phyloP scores from a whole-genome alignment of 352 stramenopile species.

The Saprolegnia parasitica region DNA sequence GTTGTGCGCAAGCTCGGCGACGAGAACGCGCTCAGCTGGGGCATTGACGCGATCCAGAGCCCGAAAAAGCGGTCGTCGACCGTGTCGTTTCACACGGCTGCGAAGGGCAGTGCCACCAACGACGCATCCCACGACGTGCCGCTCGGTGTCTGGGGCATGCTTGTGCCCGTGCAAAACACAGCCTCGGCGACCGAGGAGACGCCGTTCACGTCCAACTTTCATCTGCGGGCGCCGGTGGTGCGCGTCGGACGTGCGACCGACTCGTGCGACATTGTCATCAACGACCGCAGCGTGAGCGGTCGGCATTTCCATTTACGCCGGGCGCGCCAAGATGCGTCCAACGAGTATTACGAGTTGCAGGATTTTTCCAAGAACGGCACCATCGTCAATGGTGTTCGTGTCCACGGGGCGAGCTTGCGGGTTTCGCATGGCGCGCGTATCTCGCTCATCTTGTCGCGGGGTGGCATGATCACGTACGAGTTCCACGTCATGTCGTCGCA shows the following conservation, averaged over 20 bases:
- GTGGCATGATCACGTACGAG: conserved; percentile 80
- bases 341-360: conserved; percentile 77
- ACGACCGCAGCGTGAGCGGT: conserved; percentile 81
- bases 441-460: conserved; percentile 78
- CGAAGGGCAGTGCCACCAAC: conserved; percentile 10
- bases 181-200: background rate
- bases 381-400: conserved; percentile 82
- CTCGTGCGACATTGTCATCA: conserved; percentile 84
- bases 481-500: conserved; percentile 49
- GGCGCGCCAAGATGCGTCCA: conserved; percentile 52
- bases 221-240: conserved; percentile 63
- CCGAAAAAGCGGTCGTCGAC: conserved; percentile 34
- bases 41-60: conserved; percentile 75
- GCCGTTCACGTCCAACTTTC: conserved; percentile 39
- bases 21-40: conserved; percentile 79
- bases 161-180: conserved; percentile 37
- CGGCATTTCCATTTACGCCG: conserved; percentile 79
- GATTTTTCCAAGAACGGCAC: conserved; percentile 88
- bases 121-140: conserved; percentile 32
- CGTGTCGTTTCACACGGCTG: conserved; percentile 26
- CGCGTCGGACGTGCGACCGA: conserved; percentile 72
- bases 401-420: conserved; percentile 72
- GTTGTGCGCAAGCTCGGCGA: conserved; percentile 64
- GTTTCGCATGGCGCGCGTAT: conserved; percentile 70
- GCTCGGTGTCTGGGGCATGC: conserved; percentile 69